Evolutionary conservation across 1,139 yeast genomes (phyloP).

Genomic region (Pichia sp.): DNA sequence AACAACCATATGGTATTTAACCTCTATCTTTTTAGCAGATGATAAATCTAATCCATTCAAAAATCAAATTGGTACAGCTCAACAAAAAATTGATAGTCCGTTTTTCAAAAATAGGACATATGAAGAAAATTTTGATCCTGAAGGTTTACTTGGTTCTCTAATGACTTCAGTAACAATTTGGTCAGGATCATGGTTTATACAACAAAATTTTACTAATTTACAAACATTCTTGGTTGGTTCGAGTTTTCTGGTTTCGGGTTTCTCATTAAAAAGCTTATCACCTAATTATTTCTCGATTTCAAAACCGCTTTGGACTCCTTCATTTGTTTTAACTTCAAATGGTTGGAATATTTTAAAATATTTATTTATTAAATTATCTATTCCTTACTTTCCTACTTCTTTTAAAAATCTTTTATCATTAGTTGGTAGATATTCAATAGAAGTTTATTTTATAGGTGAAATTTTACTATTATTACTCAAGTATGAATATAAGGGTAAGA

Average conservation of each 20-base stretch:
- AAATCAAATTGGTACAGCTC: conserved; percentile 29
- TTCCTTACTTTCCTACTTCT: conserved; percentile 26
- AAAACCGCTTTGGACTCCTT: conserved; percentile 34
- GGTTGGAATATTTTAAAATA: conserved; percentile 7
- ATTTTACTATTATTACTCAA: conserved; percentile 8
- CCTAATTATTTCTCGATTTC: conserved; percentile 31
- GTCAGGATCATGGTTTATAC: conserved; percentile 30
- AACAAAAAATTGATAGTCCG: conserved; percentile 28
- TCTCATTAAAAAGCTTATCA: conserved; percentile 22
- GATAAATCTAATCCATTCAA: conserved; percentile 26
- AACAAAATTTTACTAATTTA: conserved; percentile 18
- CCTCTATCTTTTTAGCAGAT: conserved; percentile 26
- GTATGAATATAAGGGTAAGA: conserved; percentile 1
- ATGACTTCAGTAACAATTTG: conserved; percentile 33
- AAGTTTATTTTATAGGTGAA: conserved; percentile 26
- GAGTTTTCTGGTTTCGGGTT: conserved; percentile 26
- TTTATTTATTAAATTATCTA: conserved; percentile 6
- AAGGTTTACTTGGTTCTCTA: conserved; percentile 32
- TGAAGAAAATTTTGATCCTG: conserved; percentile 31
- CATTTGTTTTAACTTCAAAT: conserved; percentile 27
- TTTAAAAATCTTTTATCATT: conserved; percentile 20
- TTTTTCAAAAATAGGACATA: conserved; percentile 24
- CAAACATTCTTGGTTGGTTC: conserved; percentile 26
- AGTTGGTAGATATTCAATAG: conserved; percentile 29
- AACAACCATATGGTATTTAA: conserved; percentile 25